Evolutionary conservation across 495 filamentous ascomycete species (phyloP).

Genomic region (Hyaloscypha finlandica): DNA sequence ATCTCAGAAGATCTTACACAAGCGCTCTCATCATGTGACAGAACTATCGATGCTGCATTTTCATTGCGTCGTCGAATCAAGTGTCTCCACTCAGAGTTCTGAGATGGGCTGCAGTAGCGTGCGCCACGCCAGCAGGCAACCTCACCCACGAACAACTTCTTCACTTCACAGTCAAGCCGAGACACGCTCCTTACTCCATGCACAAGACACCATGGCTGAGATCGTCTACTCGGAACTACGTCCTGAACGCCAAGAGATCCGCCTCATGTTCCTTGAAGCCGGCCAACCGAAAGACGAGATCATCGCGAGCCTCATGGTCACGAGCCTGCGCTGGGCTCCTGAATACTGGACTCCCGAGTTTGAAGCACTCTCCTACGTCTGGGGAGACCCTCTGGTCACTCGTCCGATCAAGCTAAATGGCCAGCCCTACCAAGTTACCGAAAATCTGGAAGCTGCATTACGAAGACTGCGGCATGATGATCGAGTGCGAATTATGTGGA

Average conservation of each 20-base stretch:
- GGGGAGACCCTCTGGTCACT: constrained; percentile 27
- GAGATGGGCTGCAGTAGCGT: no score
- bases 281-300: background rate
- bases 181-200: no score
- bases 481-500: constrained; percentile 36
- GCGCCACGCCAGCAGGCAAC: no score
- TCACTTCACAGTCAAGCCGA: no score
- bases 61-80: no score
- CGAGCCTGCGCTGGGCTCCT: background rate
- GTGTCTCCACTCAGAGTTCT: no score
- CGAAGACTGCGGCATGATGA: constrained; percentile 14
- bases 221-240: no score
- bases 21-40: no score
- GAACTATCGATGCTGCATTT: no score
- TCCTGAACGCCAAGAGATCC: background rate
- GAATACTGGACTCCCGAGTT: background rate
- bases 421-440: constrained; percentile 15
- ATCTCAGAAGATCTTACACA: no score
- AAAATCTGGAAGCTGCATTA: constrained; percentile 25
- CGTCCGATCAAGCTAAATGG: constrained; percentile 21
- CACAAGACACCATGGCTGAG: no score
- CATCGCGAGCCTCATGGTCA: background rate
- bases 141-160: no score
- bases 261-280: background rate
- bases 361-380: constrained; percentile 31